Percentiles rank a stretch among this genome's conserved stretches.
Conservation (phyloP, 2,329 filamentous ascomycete genomes). For the Botrytis pseudocinerea region DNA sequence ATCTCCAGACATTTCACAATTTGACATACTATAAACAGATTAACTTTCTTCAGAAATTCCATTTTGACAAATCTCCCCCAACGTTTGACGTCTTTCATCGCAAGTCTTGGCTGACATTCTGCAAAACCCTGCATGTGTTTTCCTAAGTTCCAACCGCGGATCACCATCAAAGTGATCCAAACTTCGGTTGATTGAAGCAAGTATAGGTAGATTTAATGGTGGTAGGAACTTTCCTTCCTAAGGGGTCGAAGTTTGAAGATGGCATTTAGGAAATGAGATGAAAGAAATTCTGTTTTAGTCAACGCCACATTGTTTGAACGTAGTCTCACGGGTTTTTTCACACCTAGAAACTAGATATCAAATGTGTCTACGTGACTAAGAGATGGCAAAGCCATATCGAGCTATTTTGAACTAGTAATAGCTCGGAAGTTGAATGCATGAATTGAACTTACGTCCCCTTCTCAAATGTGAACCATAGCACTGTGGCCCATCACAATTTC, state of each 20-base stretch:
- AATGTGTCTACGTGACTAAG: not conserved
- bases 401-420: not conserved
- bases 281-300: not conserved
- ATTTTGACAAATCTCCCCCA: not conserved
- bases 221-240: not conserved
- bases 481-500: not conserved
- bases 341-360: not conserved
- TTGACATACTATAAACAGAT: constrained; percentile 14
- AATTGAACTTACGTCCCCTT: not conserved
- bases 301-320: constrained; percentile 10
- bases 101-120: constrained; percentile 22
- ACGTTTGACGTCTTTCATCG: constrained; percentile 17
- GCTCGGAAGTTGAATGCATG: not conserved
- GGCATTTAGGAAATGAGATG: not conserved
- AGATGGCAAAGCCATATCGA: not conserved
- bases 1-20: not conserved
- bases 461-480: constrained; percentile 5
- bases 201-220: not conserved
- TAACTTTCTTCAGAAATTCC: not conserved
- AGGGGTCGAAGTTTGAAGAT: not conserved
- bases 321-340: not conserved
- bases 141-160: not conserved
- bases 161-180: not conserved
- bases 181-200: not conserved
- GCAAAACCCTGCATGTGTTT: not conserved